Evolutionary conservation across 192 early-diverging fungal species (phyloP).

Genomic region (Coemansia asiatica): DNA sequence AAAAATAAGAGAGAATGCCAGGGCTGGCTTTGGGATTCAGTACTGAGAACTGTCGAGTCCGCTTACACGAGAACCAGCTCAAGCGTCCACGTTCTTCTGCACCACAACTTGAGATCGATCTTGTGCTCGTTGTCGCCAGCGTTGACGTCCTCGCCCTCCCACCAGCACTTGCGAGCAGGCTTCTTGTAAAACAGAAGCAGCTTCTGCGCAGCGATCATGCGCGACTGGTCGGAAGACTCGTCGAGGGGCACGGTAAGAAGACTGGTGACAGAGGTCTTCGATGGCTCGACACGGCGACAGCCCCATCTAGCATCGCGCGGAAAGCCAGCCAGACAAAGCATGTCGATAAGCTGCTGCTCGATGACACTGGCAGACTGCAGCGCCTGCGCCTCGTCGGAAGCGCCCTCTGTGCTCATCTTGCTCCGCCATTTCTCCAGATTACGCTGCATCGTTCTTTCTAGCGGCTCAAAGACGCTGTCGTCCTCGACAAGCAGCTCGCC

Average conservation of each 20-base stretch:
- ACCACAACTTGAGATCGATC: conserved; percentile 70
- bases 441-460: conserved; percentile 72
- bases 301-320: conserved; percentile 71
- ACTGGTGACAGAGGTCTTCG: conserved; percentile 66
- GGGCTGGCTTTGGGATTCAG: too few species aligned
- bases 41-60: too few species aligned
- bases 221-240: conserved; percentile 65
- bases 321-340: conserved; percentile 79
- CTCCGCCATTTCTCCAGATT: conserved; percentile 48
- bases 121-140: conserved; percentile 57
- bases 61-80: conserved; percentile 63
- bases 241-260: conserved; percentile 69
- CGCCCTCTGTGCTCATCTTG: conserved; percentile 44
- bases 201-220: conserved; percentile 74
- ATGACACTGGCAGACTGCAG: conserved; percentile 48
- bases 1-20: too few species aligned
- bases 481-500: conserved; percentile 65
- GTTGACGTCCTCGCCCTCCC: conserved; percentile 72
- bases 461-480: conserved; percentile 71
- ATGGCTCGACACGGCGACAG: conserved; percentile 70
- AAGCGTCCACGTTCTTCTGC: conserved; percentile 76
- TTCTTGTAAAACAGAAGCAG: conserved; percentile 78
- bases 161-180: conserved; percentile 84
- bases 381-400: conserved; percentile 46
- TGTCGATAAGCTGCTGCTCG: conserved; percentile 79